Evolutionary conservation across 306 rosid genomes (phyloP).

Genomic region (Ormosia semicastrata): DNA sequence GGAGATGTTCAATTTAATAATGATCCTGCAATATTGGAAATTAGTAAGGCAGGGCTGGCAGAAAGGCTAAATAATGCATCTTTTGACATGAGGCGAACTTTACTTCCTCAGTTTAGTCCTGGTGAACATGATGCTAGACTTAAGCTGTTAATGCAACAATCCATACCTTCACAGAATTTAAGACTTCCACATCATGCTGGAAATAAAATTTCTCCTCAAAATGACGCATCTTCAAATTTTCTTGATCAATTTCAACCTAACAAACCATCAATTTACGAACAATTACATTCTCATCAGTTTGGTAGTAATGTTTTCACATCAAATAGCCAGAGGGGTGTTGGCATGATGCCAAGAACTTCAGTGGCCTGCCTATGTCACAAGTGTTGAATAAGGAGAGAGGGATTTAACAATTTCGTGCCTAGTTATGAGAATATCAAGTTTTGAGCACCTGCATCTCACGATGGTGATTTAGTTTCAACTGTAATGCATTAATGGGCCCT

Average conservation of each 20-base stretch:
- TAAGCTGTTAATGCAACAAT: conserved; percentile 36
- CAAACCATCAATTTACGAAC: conserved; percentile 38
- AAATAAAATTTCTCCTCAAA: conserved; percentile 32
- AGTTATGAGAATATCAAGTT: conserved; percentile 38
- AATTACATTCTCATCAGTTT: conserved; percentile 39
- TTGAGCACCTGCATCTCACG: conserved; percentile 19
- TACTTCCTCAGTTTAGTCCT: conserved; percentile 30
- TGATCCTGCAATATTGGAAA: conserved; percentile 27
- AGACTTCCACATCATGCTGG: conserved; percentile 32
- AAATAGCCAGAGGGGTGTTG: conserved; percentile 40
- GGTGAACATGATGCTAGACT: conserved; percentile 39
- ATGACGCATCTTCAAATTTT: conserved; percentile 35
- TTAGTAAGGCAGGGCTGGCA: conserved; percentile 24
- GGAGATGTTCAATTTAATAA: conserved; percentile 24
- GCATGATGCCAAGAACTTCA: conserved; percentile 41
- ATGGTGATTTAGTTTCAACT: conserved; percentile 15
- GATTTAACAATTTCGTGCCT: conserved; percentile 34
- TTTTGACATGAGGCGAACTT: conserved; percentile 31
- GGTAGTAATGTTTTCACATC: conserved; percentile 27
- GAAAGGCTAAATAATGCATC: conserved; percentile 34
- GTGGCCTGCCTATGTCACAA: conserved; percentile 38
- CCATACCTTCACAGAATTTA: conserved; percentile 32
- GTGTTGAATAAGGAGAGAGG: conserved; percentile 38
- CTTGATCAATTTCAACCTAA: conserved; percentile 43
- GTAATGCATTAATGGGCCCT: conserved; percentile 15